phyloP scores from a whole-genome alignment of 2,329 filamentous ascomycete species.

The Thielaviopsis musarum region DNA sequence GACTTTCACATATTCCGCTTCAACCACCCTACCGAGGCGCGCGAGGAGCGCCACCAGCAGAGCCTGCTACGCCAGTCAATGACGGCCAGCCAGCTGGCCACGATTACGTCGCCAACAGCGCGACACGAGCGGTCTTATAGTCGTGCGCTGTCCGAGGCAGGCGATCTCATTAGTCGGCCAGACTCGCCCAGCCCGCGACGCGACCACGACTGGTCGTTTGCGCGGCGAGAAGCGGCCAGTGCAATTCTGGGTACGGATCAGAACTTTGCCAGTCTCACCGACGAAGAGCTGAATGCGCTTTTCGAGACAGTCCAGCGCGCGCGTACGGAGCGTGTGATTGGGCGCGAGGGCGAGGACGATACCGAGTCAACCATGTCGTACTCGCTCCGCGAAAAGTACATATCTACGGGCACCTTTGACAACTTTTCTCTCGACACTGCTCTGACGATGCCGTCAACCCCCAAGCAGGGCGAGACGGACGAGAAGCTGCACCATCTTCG shows the following conservation, averaged over 20 bases:
- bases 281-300: constrained; percentile 83
- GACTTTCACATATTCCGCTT: constrained; percentile 99
- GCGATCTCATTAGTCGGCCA: constrained; percentile 42
- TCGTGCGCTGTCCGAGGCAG: constrained; percentile 60
- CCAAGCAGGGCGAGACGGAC: constrained; percentile 59
- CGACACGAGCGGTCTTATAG: constrained; percentile 66
- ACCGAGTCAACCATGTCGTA: constrained; percentile 80
- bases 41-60: constrained; percentile 76
- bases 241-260: constrained; percentile 82
- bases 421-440: constrained; percentile 92
- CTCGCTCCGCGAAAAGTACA: constrained; percentile 79
- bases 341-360: constrained; percentile 72
- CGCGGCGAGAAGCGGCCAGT: constrained; percentile 78
- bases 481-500: constrained; percentile 57
- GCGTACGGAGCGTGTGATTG: constrained; percentile 55
- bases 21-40: constrained; percentile 92
- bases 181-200: constrained; percentile 58
- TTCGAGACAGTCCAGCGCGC: constrained; percentile 89
- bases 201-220: constrained; percentile 90
- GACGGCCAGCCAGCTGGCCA: constrained; percentile 42
- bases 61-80: constrained; percentile 46
- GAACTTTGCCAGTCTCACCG: constrained; percentile 74
- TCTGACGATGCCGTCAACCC: constrained; percentile 86
- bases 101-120: constrained; percentile 20
- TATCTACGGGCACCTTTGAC: constrained; percentile 86